Evolutionary conservation across 2,329 filamentous ascomycete species (phyloP).

Genomic region (Fusarium cyanostomum): DNA sequence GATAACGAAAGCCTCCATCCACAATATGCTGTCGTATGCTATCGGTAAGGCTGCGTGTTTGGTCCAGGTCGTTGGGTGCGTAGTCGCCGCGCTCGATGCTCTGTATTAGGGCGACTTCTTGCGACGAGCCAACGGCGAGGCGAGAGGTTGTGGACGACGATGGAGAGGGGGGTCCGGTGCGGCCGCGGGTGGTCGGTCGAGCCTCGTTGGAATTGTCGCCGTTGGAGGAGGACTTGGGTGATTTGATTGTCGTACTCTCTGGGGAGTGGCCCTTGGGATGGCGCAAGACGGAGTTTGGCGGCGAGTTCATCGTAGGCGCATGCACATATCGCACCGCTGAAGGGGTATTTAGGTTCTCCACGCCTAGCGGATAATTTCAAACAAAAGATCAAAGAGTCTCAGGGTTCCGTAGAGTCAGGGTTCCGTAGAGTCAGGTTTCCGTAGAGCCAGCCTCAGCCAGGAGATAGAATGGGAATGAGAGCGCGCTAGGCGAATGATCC

Average conservation of each 20-base stretch:
- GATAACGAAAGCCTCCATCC: conserved; percentile 53
- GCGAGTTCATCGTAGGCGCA: conserved; percentile 38
- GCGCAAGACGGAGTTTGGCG: conserved; percentile 35
- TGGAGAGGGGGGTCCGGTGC: conserved; percentile 41
- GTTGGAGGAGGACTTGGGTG: not conserved
- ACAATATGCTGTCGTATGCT: conserved; percentile 56
- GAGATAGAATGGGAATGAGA: conserved; percentile 17
- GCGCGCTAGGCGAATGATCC: conserved; percentile 10
- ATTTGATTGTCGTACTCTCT: not conserved
- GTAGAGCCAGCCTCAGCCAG: too few relatives aligned
- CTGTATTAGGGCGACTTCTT: conserved; percentile 45
- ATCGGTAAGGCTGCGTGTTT: conserved; percentile 54
- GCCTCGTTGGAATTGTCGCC: not conserved
- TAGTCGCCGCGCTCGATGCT: conserved; percentile 48
- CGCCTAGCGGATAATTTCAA: not conserved
- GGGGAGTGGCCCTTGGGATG: not conserved
- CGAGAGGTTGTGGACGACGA: conserved; percentile 40
- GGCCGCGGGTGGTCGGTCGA: not conserved
- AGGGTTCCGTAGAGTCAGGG: not conserved
- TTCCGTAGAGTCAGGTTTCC: too few relatives aligned
- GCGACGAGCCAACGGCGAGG: conserved; percentile 46
- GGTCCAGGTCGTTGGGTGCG: conserved; percentile 42
- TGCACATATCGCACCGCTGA: conserved; percentile 16
- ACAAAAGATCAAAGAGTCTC: not conserved
- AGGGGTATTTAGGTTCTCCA: not conserved